Evolutionary conservation across 352 stramenopile genomes (phyloP), one percentile per base, ranked within the genome.

Genomic region (Phytophthora lateralis): DNA sequence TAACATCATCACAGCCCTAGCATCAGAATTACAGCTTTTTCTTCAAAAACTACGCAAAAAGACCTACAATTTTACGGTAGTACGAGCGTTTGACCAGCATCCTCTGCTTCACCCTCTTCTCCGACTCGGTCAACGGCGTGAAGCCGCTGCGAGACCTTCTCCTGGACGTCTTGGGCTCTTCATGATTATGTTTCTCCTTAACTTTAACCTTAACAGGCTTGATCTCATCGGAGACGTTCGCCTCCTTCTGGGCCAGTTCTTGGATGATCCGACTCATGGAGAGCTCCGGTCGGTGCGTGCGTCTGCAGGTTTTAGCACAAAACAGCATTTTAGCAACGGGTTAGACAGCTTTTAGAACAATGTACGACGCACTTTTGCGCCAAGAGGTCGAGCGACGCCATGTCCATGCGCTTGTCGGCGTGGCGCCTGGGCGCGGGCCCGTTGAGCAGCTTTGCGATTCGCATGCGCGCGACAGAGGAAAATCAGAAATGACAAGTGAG

Each of bases 31-130:
- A 18, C 39, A 45, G 15, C 17, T 11, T 45, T n/a, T 45, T 15
- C 27, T 27, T 26, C 20, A 26, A 34, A 50, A 26, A 41, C 8
- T 38, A 21, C 18, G 4, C 18, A 3, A 20, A 32, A 20, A 52
- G 61, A 82, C 76, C 32, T 60, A 86, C 76, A 49, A 90, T 84
- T 62, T 90, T 90, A 52, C 81, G 78, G 66, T 90, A 89, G 67
- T 90, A 90, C 30, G 78, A 90, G 10, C 67, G 67, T 47, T 88
- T 88, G 42, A 90, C 81, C 37, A 90, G 71, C 70, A 81, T 65
- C 34, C 81, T 73, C 63, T 90, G 81, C 69, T 89, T 88, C 35
- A 81, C 73, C 54, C 78, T 70, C 63, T 90, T 90, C 55, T 89
- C 74, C 20, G 66, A 78, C 38, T 88, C 71, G 0, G 69, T 80